These are phyloP conservation scores for Fusarium sp. DNA, from an alignment of 2,329 filamentous ascomycete genomes.

Conservation along the genomic window DNA sequence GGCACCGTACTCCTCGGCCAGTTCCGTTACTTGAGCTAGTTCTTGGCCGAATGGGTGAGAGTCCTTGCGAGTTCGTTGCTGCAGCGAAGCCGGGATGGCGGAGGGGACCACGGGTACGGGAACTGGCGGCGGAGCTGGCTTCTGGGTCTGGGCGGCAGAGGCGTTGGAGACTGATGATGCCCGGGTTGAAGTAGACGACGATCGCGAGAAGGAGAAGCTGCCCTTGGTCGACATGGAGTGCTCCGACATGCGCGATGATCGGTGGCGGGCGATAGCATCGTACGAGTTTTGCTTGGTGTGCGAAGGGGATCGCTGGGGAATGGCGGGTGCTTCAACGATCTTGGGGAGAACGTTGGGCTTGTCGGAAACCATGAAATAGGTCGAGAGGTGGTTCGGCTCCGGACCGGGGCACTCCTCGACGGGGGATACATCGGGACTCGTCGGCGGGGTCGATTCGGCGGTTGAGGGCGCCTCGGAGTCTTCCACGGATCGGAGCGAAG, in stretches of 20 bases:
- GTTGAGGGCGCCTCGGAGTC: constrained; percentile 79
- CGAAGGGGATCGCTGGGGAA: constrained; percentile 85
- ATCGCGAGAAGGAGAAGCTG: constrained; percentile 70
- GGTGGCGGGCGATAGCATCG: constrained; percentile 78
- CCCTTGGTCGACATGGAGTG: constrained; percentile 70
- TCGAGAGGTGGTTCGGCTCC: constrained; percentile 77
- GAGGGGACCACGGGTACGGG: constrained; percentile 49
- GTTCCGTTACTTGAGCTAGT: constrained; percentile 91
- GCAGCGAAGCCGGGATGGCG: constrained; percentile 54
- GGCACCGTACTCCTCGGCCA: constrained; percentile 88
- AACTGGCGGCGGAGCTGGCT: constrained; percentile 51
- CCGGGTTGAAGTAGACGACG: constrained; percentile 70
- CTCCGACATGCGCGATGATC: constrained; percentile 73
- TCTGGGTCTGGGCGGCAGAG: constrained; percentile 50
- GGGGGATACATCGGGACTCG: constrained; percentile 77
- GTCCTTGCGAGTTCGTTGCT: constrained; percentile 56
- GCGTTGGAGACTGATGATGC: constrained; percentile 64
- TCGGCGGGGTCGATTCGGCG: constrained; percentile 73
- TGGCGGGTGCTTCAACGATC: constrained; percentile 63
- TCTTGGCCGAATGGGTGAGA: constrained; percentile 89
- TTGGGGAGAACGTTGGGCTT: constrained; percentile 56
- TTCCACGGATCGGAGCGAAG: constrained; percentile 69
- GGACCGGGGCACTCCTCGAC: constrained; percentile 69
- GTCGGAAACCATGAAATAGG: constrained; percentile 73
- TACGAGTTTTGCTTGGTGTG: constrained; percentile 90